Evolutionary conservation across 2,329 filamentous ascomycete species (phyloP), one percentile per base, ranked within the genome.

Genomic region (Microthyrium microscopicum): DNA sequence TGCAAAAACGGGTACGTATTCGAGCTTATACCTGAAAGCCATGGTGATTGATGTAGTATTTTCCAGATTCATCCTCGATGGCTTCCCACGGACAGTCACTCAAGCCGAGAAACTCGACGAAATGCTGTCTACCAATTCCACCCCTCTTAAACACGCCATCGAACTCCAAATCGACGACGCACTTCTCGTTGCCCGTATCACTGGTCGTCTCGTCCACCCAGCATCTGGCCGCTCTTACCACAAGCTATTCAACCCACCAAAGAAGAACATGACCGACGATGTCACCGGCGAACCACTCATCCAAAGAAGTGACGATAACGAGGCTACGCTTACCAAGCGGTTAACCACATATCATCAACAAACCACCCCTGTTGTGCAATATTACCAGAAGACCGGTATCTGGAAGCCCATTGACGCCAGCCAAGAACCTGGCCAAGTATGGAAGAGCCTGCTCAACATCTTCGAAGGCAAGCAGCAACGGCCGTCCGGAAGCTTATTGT

Each of bases 191-290:
- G 77, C 85, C 45, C 82, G 89, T 52, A 95, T 98, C 60, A 98
- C 89, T 40, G 89, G 89, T 50, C 87, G 89, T 51, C 69, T 98
- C 41, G 68, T 98, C 48, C 89, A 98, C 69, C 87, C 87, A 38
- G 87, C 87, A 33, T 94, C 85, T 36, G 89, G 89, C 44, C 84
- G 89, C 52, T 84, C 81, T 46, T 98, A 98, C 68, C 89, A 98
- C 74, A 89, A 78, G 62, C 79, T 89, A 58, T 98, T 98, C 76
- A 95, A 94, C 73, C 89, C 89, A 33, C 89, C 89, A 50, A 93
- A 94, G 73, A 62, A 73, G 48, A 51, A 70, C 44, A 95, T 95
- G 89, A 92, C 75, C 55, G 89, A 98, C 60, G 89, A 98, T 58
- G 60, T 94, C 45, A 95, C 89, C 15, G 89, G 89, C 57, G 89